These are phyloP conservation scores for Boletus edulis DNA, from an alignment of 768 basidiomycete species.

Conservation along the genomic window DNA sequence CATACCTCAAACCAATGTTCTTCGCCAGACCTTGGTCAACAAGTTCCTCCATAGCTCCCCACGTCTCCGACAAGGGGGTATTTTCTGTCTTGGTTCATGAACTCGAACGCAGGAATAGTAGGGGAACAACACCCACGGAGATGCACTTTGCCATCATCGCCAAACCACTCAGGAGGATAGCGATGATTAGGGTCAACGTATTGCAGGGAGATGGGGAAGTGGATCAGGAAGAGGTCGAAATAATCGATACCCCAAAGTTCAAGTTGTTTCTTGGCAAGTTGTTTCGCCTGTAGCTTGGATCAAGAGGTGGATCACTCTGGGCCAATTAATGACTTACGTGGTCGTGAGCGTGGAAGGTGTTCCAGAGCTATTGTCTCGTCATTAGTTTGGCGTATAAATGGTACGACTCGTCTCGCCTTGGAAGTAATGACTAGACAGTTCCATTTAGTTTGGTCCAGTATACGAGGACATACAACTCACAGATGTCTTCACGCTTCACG, in stretches of 20 bases:
- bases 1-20: conserved; percentile 77
- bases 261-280: conserved; percentile 61
- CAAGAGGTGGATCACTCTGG: not conserved
- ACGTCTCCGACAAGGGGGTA: conserved; percentile 78
- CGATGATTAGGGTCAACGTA: conserved; percentile 75
- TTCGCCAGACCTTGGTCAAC: conserved; percentile 67
- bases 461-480: conserved; percentile 40
- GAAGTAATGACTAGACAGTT: conserved; percentile 67
- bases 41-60: conserved; percentile 78
- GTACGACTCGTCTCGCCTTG: conserved; percentile 46
- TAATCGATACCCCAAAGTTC: conserved; percentile 81
- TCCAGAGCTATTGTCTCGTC: conserved; percentile 63
- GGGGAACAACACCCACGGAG: conserved; percentile 44
- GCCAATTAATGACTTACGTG: conserved; percentile 44
- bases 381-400: conserved; percentile 5
- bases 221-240: conserved; percentile 78
- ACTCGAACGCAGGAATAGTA: not conserved
- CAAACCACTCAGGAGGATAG: conserved; percentile 84
- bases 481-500: conserved; percentile 85
- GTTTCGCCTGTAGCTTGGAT: conserved; percentile 45
- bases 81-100: conserved; percentile 41
- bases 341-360: conserved; percentile 81
- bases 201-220: conserved; percentile 81
- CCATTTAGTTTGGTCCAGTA: not conserved
- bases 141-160: conserved; percentile 66